A percentile compares a stretch with the other conserved stretches of the same genome.
These are phyloP conservation scores for Neovahlkampfia damariscottae DNA, from an alignment of 78 protist genomes.

Conservation along the genomic window DNA sequence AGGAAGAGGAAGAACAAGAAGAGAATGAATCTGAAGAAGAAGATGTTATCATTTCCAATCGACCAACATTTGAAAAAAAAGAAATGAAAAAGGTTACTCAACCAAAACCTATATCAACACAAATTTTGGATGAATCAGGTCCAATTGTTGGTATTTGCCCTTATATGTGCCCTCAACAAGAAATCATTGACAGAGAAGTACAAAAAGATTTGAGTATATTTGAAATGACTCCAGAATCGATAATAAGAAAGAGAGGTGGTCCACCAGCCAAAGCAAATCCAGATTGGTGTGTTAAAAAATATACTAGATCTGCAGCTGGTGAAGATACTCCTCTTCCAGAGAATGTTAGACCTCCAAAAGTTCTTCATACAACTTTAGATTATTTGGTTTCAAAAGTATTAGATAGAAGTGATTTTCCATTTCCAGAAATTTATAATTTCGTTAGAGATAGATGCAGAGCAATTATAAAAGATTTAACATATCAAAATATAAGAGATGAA, in stretches of 20 bases:
- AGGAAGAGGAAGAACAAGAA: background rate
- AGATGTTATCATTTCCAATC: too few relatives aligned
- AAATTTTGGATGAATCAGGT: background rate
- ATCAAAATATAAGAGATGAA: background rate
- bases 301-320: background rate
- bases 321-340: background rate
- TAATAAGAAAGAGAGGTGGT: too few relatives aligned
- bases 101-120: background rate
- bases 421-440: background rate
- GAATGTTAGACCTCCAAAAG: background rate
- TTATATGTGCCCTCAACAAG: background rate
- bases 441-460: background rate
- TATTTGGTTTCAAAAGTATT: background rate
- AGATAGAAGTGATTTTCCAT: background rate
- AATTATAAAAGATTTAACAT: background rate
- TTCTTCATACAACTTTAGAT: background rate
- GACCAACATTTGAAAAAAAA: background rate
- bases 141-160: background rate
- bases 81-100: background rate
- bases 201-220: background rate
- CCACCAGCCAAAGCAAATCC: background rate
- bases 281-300: background rate
- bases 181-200: background rate
- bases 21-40: background rate
- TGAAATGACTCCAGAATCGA: background rate